phyloP scores from a whole-genome alignment of 768 basidiomycete species.

The Candolleomyces efflorescens region DNA sequence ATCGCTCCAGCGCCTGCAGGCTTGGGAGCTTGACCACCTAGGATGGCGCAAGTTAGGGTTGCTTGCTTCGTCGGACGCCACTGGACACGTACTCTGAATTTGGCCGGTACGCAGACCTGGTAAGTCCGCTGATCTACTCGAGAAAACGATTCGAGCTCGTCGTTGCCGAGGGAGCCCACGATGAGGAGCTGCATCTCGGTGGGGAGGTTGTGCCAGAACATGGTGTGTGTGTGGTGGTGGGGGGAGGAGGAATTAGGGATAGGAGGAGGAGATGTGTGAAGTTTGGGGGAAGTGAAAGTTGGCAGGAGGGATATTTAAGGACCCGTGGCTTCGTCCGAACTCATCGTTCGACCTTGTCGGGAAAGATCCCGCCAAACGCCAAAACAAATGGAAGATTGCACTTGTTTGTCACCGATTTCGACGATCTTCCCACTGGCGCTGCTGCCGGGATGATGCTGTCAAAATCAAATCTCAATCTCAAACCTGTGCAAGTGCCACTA shows the following conservation, averaged over 20 bases:
- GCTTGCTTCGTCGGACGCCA: conserved; percentile 5
- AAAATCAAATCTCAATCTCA: not conserved
- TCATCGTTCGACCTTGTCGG: conserved; percentile 7
- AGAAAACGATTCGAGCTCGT: conserved; percentile 45
- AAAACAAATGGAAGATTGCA: conserved; percentile 5
- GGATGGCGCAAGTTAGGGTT: conserved; percentile 12
- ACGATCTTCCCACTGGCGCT: not conserved
- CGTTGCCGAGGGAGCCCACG: conserved; percentile 41
- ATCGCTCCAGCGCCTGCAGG: conserved; percentile 43
- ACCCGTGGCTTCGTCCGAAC: not conserved
- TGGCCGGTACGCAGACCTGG: conserved; percentile 48
- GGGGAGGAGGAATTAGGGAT: not conserved
- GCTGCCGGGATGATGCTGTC: not conserved
- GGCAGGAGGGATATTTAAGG: not conserved
- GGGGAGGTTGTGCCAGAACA: conserved; percentile 55
- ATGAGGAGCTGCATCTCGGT: conserved; percentile 62
- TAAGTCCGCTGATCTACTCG: conserved; percentile 47
- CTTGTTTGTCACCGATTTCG: conserved; percentile 1
- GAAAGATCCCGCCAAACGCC: not conserved
- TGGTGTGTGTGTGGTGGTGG: conserved; percentile 11
- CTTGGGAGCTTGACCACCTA: conserved; percentile 48
- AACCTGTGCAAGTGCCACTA: not conserved
- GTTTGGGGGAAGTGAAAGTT: conserved; percentile 7
- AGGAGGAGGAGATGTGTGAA: not conserved
- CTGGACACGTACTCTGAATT: conserved; percentile 48